Evolutionary conservation across 306 rosid species (phyloP).

Genomic region (Astragalus membranaceus): DNA sequence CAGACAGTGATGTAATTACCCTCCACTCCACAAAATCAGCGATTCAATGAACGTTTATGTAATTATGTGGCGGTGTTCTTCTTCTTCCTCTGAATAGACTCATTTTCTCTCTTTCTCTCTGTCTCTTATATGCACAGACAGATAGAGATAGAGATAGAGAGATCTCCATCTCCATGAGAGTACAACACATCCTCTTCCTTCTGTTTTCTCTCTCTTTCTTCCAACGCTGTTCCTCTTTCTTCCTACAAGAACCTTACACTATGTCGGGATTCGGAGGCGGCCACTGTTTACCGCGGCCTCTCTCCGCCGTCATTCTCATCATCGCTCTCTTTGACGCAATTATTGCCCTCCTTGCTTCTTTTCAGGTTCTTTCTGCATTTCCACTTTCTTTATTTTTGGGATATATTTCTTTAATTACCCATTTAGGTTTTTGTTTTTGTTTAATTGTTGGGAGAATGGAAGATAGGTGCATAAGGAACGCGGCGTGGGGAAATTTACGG

Average conservation of each 20-base stretch:
- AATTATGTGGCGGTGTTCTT: background rate
- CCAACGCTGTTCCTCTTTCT: background rate
- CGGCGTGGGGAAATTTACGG: background rate
- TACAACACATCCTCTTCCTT: background rate
- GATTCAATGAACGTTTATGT: background rate
- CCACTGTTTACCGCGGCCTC: slow-evolving; percentile 51
- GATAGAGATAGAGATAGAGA: background rate
- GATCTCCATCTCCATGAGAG: background rate
- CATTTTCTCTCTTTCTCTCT: background rate
- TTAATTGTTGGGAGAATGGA: background rate
- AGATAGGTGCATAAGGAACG: background rate
- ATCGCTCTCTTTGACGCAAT: slow-evolving; percentile 63
- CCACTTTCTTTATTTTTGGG: background rate
- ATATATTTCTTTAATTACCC: background rate
- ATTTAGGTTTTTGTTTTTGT: slow-evolving; percentile 17
- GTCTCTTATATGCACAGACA: background rate
- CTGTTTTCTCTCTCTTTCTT: slow-evolving; percentile 2
- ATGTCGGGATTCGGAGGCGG: slow-evolving; percentile 50
- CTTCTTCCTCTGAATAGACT: background rate
- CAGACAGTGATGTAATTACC: slow-evolving; percentile 12
- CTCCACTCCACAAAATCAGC: background rate
- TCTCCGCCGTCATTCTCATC: slow-evolving; percentile 51
- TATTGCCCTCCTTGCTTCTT: slow-evolving; percentile 55
- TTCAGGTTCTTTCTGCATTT: slow-evolving; percentile 58
- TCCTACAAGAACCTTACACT: background rate